These are phyloP conservation scores for Senecio squalidus DNA, from an alignment of 140 eudicot species.

Conservation along the genomic window DNA sequence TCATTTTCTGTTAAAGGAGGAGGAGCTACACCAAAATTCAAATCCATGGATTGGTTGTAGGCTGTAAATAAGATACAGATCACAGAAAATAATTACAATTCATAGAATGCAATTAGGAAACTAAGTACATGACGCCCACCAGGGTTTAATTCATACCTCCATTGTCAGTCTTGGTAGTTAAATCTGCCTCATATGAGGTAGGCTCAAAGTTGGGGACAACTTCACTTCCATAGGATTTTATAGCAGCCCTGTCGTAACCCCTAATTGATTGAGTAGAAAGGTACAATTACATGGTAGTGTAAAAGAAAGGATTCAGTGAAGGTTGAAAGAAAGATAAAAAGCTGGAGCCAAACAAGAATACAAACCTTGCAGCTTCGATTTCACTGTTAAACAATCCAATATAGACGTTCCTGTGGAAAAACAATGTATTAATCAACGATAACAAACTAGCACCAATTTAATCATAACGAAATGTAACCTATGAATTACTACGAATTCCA, in stretches of 20 bases:
- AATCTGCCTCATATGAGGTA: slow-evolving; percentile 41
- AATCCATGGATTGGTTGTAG: slow-evolving; percentile 32
- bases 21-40: slow-evolving; percentile 50
- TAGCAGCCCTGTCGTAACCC: slow-evolving; percentile 75
- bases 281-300: slow-evolving; percentile 1
- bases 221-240: slow-evolving; percentile 64
- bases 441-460: neutral
- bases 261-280: slow-evolving; percentile 24
- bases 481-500: neutral
- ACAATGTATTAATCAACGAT: neutral
- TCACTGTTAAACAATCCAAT: slow-evolving; percentile 86
- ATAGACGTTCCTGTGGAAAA: slow-evolving; percentile 53
- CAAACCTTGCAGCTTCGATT: slow-evolving; percentile 79
- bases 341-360: neutral
- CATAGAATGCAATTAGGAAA: neutral
- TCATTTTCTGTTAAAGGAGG: slow-evolving; percentile 25
- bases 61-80: slow-evolving; percentile 26
- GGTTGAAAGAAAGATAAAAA: neutral
- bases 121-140: neutral
- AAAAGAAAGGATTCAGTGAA: neutral
- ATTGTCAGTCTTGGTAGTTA: slow-evolving; percentile 30
- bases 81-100: neutral
- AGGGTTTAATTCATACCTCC: slow-evolving; percentile 32
- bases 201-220: slow-evolving; percentile 70
- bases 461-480: neutral